Percentiles rank a stretch among this genome's conserved stretches.
phyloP scores from a whole-genome alignment of 108 stramenopile genomes.

The Cyclotella kingstonii region DNA sequence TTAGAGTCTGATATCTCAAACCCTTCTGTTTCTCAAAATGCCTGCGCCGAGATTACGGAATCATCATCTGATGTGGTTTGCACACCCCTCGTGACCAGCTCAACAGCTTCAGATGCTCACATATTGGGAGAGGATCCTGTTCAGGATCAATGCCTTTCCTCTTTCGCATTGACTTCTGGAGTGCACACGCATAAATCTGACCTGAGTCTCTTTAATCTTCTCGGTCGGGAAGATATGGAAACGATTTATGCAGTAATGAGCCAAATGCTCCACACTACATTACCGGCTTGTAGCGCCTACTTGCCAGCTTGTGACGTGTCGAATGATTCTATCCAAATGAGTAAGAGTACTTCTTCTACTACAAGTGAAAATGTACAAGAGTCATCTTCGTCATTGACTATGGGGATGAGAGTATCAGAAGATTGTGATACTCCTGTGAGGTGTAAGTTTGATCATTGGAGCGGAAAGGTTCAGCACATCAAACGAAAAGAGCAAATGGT shows the following conservation, averaged over 20 bases:
- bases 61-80: not conserved
- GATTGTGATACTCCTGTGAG: no score
- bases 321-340: constrained; percentile 1
- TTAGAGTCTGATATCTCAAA: no score
- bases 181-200: constrained; percentile 30
- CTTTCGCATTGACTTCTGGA: no score
- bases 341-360: no score
- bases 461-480: constrained; percentile 50
- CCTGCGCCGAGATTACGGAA: constrained; percentile 12
- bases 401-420: constrained; percentile 9
- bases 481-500: constrained; percentile 44
- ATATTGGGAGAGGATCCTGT: no score
- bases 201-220: constrained; percentile 74
- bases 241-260: constrained; percentile 74
- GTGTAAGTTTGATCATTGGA: constrained; percentile 55
- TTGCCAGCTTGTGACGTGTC: not conserved
- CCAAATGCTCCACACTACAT: constrained; percentile 53
- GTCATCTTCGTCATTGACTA: not conserved
- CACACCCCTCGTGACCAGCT: constrained; percentile 1
- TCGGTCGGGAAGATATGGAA: constrained; percentile 78
- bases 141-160: no score
- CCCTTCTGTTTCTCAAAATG: no score
- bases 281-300: not conserved
- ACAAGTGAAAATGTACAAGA: no score
- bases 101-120: not conserved